Percentiles rank a stretch among this genome's conserved stretches.
Conservation (phyloP, 495 filamentous ascomycete genomes). For the Penicillium atrosanguineum region DNA sequence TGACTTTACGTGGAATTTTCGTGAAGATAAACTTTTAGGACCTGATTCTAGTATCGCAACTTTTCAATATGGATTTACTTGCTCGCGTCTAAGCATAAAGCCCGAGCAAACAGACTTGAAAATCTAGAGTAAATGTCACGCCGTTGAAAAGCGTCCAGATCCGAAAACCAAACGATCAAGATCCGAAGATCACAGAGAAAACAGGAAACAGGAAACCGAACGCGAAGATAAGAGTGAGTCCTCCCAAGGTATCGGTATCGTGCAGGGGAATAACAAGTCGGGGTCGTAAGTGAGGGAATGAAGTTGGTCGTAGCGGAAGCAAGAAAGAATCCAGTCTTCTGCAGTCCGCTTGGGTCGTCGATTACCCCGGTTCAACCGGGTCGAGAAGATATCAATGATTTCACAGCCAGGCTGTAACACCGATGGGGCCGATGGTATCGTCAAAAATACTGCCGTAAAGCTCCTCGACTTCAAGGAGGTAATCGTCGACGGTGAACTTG, state of each 20-base stretch:
- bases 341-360: slow-evolving; percentile 16
- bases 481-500: slow-evolving; percentile 79
- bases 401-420: slow-evolving; percentile 44
- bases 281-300: slow-evolving; percentile 28
- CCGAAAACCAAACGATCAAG: background rate
- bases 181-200: slow-evolving; percentile 1
- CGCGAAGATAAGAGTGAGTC: slow-evolving; percentile 15
- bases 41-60: background rate
- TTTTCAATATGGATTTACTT: background rate
- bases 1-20: background rate
- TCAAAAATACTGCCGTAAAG: slow-evolving; percentile 57
- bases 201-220: slow-evolving; percentile 7
- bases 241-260: slow-evolving; percentile 37
- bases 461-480: slow-evolving; percentile 74
- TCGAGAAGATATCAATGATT: slow-evolving; percentile 3
- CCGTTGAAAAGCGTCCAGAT: background rate
- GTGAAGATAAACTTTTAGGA: background rate
- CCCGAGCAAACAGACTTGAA: background rate
- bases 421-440: slow-evolving; percentile 41
- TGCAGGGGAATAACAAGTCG: slow-evolving; percentile 17
- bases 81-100: background rate
- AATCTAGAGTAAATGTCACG: background rate
- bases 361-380: slow-evolving; percentile 27
- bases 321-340: slow-evolving; percentile 25
- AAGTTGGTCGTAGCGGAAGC: slow-evolving; percentile 26